These are phyloP conservation scores for Laguncularia racemosa DNA, from an alignment of 345 rosid genomes.

Conservation along the genomic window DNA sequence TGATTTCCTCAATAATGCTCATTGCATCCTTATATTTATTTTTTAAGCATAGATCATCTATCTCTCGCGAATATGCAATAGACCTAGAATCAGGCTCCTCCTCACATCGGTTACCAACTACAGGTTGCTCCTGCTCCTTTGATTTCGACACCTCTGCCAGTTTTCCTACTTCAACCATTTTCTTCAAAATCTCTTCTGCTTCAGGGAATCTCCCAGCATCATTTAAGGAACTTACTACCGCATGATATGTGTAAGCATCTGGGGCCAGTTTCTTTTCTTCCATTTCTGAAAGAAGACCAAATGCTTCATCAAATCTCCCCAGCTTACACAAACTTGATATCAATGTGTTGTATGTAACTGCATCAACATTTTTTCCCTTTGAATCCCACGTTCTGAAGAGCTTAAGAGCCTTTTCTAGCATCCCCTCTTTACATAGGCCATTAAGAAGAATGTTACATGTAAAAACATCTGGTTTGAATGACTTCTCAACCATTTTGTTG, in stretches of 20 bases:
- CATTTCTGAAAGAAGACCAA: slow-evolving; percentile 62
- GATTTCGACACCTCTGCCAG: slow-evolving; percentile 21
- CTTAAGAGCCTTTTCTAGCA: slow-evolving; percentile 76
- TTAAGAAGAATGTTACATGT: slow-evolving; percentile 70
- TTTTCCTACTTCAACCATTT: slow-evolving; percentile 37
- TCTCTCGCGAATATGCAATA: slow-evolving; percentile 44
- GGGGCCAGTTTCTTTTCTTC: slow-evolving; percentile 51
- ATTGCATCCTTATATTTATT: slow-evolving; percentile 55
- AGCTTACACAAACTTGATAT: slow-evolving; percentile 63
- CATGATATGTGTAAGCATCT: slow-evolving; percentile 56
- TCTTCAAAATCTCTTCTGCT: slow-evolving; percentile 49
- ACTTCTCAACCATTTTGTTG: slow-evolving; percentile 59
- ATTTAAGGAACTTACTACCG: slow-evolving; percentile 40
- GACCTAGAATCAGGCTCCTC: slow-evolving; percentile 31
- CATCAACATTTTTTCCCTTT: slow-evolving; percentile 48
- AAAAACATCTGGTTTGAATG: slow-evolving; percentile 54
- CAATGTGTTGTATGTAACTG: slow-evolving; percentile 70
- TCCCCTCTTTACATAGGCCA: slow-evolving; percentile 65
- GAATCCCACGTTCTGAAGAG: slow-evolving; percentile 62
- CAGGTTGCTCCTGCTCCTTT: slow-evolving; percentile 14
- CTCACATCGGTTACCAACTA: slow-evolving; percentile 12
- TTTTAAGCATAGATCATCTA: slow-evolving; percentile 55
- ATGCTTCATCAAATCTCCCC: slow-evolving; percentile 65
- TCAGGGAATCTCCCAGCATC: slow-evolving; percentile 48
- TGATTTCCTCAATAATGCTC: slow-evolving; percentile 28